Evolutionary conservation across 345 rosid genomes (phyloP), one percentile per base, ranked within the genome.

Genomic region (Erysimum cheiranthoides): DNA sequence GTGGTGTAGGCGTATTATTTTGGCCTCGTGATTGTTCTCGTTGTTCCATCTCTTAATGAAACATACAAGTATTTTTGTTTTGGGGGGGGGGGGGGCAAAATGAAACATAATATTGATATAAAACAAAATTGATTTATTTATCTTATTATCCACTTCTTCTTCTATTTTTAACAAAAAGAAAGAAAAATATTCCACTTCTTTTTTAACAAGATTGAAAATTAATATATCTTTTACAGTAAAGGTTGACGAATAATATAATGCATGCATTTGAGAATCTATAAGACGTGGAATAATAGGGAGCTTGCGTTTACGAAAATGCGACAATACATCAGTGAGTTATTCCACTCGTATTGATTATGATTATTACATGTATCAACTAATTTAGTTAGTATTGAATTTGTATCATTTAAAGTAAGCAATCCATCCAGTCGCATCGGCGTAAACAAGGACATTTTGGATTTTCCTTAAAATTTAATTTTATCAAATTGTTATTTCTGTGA

Each of bases 181-280:
- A 5, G 43, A 39, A 39, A 39, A 11, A 39, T 11, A 11, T 42
- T 12, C 43, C 16, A 32, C 27, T 58, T 56, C 40, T 16, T 56
- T 53, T n/a, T 1, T 10, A 47, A 40, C 5, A 30, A 38, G 10
- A 54, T 56, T 28, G 52, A 38, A 69, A 21, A 30, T 28, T 54
- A 9, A 2, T 21, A 27, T 67, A 12, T 10, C n/a, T 38, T 31
- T 42, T 31, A 57, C n/a, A 35, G 0, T 57, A 45, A 42, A 58
- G 46, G 31, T 43, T 18, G 0, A 8, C 8, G 13, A 58, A n/a
- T n/a, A n/a, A n/a, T n/a, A 12, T 57, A 59, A 45, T 70, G 57
- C 66, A 32, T 70, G 46, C 25, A 70, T 46, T 58, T 34, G 36
- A 34, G 27, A 59, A 70, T 10, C 10, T 43, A 17, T 27, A 68